Evolutionary conservation across 139 green algal species (phyloP), one percentile per base, ranked within the genome.

Genomic region (Haematococcus lacustris): DNA sequence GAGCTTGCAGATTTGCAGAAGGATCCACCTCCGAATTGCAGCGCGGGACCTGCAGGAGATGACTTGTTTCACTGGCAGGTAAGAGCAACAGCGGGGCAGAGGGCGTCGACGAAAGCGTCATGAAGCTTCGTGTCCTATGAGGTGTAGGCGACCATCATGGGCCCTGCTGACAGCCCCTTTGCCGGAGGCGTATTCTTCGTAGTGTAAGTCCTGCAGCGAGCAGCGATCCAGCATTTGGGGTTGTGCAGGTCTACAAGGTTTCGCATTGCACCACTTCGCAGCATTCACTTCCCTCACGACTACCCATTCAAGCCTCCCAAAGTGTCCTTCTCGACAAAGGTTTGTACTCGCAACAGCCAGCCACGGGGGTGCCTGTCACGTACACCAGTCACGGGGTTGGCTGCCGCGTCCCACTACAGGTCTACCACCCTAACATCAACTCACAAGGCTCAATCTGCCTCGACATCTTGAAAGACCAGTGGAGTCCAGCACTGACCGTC

Each of bases 391-490:
- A n/a, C n/a, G n/a, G n/a, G n/a, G n/a, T n/a, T n/a, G n/a, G n/a
- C n/a, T n/a, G n/a, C n/a, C n/a, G n/a, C n/a, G n/a, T n/a, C n/a
- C n/a, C n/a, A n/a, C n/a, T 30, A 26, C 61, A 68, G 61, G 61
- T 99, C 65, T 99, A 99, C 80, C 95, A 99, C 77, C 96, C 94
- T 39, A 99, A 99, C 82, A 86, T 99, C 38, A 98, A 98, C 84
- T 92, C 83, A 80, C 93, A 97, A 82, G 95, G 95, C 25, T 88
- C 78, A 78, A 98, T 99, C 70, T 98, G 94, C 84, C 82, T 99
- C 34, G 95, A 98, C 70, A 97, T 98, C 63, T 79, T 99, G n/a
- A 98, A 98, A 82, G 95, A 98, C 71, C 91, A 97, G 79, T 99
- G 95, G 95, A 95, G 85, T 71, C 95, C 95, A 21, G 95, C 95